phyloP scores from a whole-genome alignment of 2,329 filamentous ascomycete genomes.

The Pseudocercospora eumusae region DNA sequence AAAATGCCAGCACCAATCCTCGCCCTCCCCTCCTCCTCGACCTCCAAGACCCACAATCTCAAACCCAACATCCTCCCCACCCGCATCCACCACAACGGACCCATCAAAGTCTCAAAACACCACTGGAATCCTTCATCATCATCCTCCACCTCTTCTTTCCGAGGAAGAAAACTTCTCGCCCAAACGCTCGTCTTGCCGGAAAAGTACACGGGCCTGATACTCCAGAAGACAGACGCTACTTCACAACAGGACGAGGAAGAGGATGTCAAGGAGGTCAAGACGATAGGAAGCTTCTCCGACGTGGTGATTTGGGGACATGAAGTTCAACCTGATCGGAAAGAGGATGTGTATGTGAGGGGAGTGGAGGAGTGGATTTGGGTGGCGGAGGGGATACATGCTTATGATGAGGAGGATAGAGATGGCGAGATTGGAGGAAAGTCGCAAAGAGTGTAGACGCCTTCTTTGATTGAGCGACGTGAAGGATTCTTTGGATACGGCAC shows the following conservation, averaged over 20 bases:
- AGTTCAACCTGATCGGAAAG: slow-evolving; percentile 58
- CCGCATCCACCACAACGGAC: slow-evolving; percentile 74
- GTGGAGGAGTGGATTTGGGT: slow-evolving; percentile 79
- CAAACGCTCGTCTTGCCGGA: slow-evolving; percentile 66
- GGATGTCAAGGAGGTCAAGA: slow-evolving; percentile 61
- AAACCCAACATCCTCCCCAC: slow-evolving; percentile 77
- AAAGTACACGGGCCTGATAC: slow-evolving; percentile 59
- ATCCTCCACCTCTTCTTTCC: slow-evolving; percentile 63
- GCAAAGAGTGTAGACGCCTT: too few relatives aligned
- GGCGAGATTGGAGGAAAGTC: too few relatives aligned
- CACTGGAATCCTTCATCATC: slow-evolving; percentile 66
- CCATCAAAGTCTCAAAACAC: slow-evolving; percentile 61
- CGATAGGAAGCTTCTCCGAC: slow-evolving; percentile 69
- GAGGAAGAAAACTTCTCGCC: slow-evolving; percentile 76
- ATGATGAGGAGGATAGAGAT: neutral
- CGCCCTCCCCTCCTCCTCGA: slow-evolving; percentile 42
- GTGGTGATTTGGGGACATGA: slow-evolving; percentile 87
- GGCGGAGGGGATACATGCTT: slow-evolving; percentile 60
- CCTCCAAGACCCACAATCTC: slow-evolving; percentile 48
- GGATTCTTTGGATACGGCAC: neutral
- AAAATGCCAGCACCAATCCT: slow-evolving; percentile 43
- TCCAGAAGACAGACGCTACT: slow-evolving; percentile 36
- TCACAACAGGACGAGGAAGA: slow-evolving; percentile 39
- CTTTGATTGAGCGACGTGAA: too few relatives aligned
- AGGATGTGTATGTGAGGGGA: slow-evolving; percentile 72